These are phyloP conservation scores for Pleurozium schreberi DNA, from an alignment of 225 moss, liverwort and hornwort genomes.

Conservation along the genomic window DNA sequence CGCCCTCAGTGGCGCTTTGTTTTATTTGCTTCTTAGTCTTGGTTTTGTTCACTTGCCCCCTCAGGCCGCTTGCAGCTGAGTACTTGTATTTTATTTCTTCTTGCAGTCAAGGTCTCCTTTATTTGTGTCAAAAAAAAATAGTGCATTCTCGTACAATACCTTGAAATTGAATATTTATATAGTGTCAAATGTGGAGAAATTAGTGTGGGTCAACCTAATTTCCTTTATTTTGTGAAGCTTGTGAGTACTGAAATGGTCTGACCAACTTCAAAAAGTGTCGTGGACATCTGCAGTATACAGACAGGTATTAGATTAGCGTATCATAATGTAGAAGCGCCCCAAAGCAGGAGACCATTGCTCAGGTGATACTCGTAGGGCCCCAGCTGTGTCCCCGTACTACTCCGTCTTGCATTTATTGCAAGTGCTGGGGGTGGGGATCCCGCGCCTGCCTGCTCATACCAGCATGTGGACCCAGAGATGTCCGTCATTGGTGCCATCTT, in stretches of 20 bases:
- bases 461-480: background rate
- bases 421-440: background rate
- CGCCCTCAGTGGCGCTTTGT: too few species aligned
- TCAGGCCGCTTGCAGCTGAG: too few species aligned
- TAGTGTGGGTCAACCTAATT: too few species aligned
- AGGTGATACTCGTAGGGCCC: background rate
- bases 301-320: background rate
- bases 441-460: background rate
- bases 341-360: background rate
- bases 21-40: too few species aligned
- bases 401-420: background rate
- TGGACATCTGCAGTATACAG: background rate
- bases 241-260: background rate
- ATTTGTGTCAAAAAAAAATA: too few species aligned
- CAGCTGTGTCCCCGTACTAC: background rate
- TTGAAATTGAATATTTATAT: too few species aligned
- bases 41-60: too few species aligned
- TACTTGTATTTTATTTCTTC: too few species aligned
- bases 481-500: background rate
- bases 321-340: background rate
- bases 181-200: too few species aligned
- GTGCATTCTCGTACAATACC: too few species aligned
- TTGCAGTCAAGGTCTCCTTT: too few species aligned
- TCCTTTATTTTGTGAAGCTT: too few species aligned
- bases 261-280: background rate